phyloP scores from a whole-genome alignment of 305 asterid genomes.

The Plantago coronopus region DNA sequence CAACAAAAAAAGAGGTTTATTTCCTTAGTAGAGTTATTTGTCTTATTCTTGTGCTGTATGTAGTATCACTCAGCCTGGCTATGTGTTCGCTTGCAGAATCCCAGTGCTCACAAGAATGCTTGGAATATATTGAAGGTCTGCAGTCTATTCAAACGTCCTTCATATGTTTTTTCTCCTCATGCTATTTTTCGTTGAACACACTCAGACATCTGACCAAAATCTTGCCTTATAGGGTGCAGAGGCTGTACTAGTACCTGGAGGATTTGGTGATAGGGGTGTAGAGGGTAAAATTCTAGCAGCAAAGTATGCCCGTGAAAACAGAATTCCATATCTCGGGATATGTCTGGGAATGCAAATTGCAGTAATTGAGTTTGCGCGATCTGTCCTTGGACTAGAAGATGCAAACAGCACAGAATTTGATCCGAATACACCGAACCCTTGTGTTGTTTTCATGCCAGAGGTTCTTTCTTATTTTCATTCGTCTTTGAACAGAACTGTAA shows the following conservation, averaged over 20 bases:
- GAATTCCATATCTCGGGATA: constrained; percentile 82
- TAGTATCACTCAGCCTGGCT: constrained; percentile 29
- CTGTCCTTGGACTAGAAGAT: constrained; percentile 64
- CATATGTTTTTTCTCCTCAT: constrained; percentile 4
- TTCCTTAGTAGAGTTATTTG: constrained; percentile 17
- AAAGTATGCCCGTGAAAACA: constrained; percentile 85
- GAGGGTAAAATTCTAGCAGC: constrained; percentile 96
- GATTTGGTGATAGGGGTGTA: constrained; percentile 96
- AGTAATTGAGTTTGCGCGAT: constrained; percentile 79
- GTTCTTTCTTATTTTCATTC: constrained; percentile 31
- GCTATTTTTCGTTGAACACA: constrained; percentile 11
- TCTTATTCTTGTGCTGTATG: constrained; percentile 19
- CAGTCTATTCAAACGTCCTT: not conserved
- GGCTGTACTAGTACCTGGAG: constrained; percentile 91
- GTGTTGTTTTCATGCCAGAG: constrained; percentile 94
- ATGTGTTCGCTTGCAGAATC: constrained; percentile 48
- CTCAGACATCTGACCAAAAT: constrained; percentile 23
- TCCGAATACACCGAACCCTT: constrained; percentile 62
- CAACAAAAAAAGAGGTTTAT: constrained; percentile 58
- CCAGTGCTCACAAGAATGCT: constrained; percentile 59
- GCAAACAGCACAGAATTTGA: constrained; percentile 91
- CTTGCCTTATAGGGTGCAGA: constrained; percentile 62
- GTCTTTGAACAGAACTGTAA: constrained; percentile 1
- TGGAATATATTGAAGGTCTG: constrained; percentile 83
- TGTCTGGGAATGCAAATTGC: constrained; percentile 95